Percentiles rank a stretch among this genome's conserved stretches.
These are phyloP conservation scores for Trichopus zeylanicus DNA, from an alignment of 116 monocot genomes.

Conservation along the genomic window DNA sequence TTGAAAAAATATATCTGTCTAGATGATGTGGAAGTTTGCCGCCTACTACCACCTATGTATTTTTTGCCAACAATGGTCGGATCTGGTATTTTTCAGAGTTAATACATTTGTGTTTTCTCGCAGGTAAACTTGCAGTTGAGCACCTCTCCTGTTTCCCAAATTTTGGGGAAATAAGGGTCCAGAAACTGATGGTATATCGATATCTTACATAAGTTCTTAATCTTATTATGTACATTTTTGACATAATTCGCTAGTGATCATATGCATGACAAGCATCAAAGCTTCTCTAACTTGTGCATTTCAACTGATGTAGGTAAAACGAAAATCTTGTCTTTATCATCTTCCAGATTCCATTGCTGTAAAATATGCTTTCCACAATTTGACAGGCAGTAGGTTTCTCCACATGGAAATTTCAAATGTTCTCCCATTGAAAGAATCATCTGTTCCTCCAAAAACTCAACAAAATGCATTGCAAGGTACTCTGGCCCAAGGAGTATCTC, in stretches of 20 bases:
- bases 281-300: neutral
- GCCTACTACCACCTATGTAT: no score
- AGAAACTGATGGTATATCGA: constrained; percentile 28
- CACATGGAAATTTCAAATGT: constrained; percentile 10
- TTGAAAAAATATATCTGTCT: no score
- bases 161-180: constrained; percentile 39
- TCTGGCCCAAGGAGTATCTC: neutral
- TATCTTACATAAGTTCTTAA: constrained; percentile 4
- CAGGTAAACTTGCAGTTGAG: constrained; percentile 34
- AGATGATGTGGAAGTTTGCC: no score
- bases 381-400: constrained; percentile 25
- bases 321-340: constrained; percentile 31
- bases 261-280: neutral
- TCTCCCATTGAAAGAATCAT: neutral
- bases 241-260: neutral
- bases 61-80: no score
- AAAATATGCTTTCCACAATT: constrained; percentile 17
- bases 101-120: neutral
- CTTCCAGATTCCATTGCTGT: constrained; percentile 36
- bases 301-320: constrained; percentile 28
- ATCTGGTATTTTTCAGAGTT: no score
- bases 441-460: neutral
- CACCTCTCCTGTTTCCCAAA: constrained; percentile 34
- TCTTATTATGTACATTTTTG: neutral
- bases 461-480: neutral